Base-by-base conservation (phyloP, 176 grass and related monocot species). In the Poa pratensis region DNA sequence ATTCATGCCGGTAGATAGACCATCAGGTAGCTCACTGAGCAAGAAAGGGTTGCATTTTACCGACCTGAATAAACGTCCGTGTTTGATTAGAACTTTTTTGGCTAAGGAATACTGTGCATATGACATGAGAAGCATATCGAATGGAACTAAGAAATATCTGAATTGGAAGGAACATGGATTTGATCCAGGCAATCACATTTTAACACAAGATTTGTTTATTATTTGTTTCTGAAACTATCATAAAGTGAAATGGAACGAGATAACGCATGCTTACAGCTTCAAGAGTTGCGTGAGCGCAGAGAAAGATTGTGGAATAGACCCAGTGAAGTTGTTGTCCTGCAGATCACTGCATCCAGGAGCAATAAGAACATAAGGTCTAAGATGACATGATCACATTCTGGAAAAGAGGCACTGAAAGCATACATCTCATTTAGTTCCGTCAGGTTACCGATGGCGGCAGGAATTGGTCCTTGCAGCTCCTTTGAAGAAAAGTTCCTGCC, bases 281-380 rank as follows among this genome's bases (percentile, higher is more conserved):
- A 53, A 18, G 55, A 94, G 83, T 57, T 83, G 72, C 45, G 23
- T 69, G 69, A 94, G 87, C 69, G 54, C 83, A 77, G 53, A 80
- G 32, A 94, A 85, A 71, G 87, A 89, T 83, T 75, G 82, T 13
- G 87, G 89, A 85, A 94, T 75, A 76, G 20, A 73, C 39, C 86
- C 92, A 48, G 86, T 91, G 81, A 94, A 91, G 77, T 94, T 94
- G 79, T 91, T 94, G 74, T 87, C 60, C 62, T 79, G 46, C 72
- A 94, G 81, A 85, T 89, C 73, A 79, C 92, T 94, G 77, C 52
- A 52, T 14, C 13, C 50, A 74, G 23, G 50, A 85, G 40, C 14
- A 83, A 64, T 58, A 51, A 83, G 18, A 71, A 64, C 18, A 84
- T n/a, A 86, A 42, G 7, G n/a, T 52, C 45, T 42, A 69, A 68